Evolutionary conservation across 352 stramenopile genomes (phyloP), one percentile per base, ranked within the genome.

Genomic region (Phytophthora pistaciae): DNA sequence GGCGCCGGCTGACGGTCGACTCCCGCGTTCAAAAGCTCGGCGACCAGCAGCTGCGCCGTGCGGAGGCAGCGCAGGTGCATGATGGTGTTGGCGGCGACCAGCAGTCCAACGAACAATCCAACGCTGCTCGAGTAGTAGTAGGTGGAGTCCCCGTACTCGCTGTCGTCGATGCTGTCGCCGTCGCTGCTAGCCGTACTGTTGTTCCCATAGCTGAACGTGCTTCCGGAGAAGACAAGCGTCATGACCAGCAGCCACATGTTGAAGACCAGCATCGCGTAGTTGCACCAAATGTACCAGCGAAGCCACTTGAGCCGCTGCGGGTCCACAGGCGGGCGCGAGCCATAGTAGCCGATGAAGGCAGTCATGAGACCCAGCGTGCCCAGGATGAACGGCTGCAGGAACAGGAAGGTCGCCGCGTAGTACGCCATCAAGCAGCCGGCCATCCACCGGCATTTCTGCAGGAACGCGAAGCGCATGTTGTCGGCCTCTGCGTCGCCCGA

Each of bases 301-400:
- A 93, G 62, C 85, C 87, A 94, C 72, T 94, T 92, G 50, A 91
- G 63, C 18, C 85, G 83, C 64, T 77, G 70, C 23, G 75, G 38
- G 57, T 88, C 85, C 50, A 94, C 80, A n/a, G 87, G 87, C 21
- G 82, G 53, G 0, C 87, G 82, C 18, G 83, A 75, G 36, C 85
- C 83, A 55, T 86, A 82, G 75, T 86, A 91, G 14, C 87, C 87
- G 14, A 92, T 69, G 56, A 94, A 88, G 31, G 73, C 83, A 52
- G 87, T 92, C 53, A 89, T 33, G 31, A 93, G 60, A 59, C 87
- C 87, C 29, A 88, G 20, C 29, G 76, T 74, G 23, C 83, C 83
- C n/a, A 93, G 56, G 42, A 92, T 64, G 58, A 93, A 91, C 29
- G 87, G 87, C 68, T 94, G 87, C 50, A 92, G 46, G 65, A 94